Percentiles rank a stretch among this genome's conserved stretches.
Conservation (phyloP, 2,329 filamentous ascomycete genomes). For the Cladophialophora yegresii region DNA sequence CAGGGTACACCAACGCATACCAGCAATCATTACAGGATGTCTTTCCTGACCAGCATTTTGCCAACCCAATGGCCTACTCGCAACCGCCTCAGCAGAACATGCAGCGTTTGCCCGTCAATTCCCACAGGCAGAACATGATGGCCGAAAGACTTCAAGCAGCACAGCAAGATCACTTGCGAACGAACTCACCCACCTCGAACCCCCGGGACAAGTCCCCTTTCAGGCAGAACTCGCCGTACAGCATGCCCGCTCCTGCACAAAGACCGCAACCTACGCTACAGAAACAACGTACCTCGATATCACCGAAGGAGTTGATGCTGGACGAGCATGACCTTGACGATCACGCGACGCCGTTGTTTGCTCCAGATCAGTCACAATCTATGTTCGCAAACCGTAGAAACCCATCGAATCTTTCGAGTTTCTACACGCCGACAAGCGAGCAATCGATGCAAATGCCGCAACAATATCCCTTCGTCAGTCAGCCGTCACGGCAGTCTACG, state of each 20-base stretch:
- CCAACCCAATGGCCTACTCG: slow-evolving; percentile 43
- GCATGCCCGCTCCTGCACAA: slow-evolving; percentile 46
- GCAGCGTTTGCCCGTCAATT: slow-evolving; percentile 42
- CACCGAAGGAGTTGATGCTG: slow-evolving; percentile 85
- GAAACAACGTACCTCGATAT: slow-evolving; percentile 76
- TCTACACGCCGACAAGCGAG: slow-evolving; percentile 39
- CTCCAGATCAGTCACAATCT: slow-evolving; percentile 55
- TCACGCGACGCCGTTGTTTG: slow-evolving; percentile 70
- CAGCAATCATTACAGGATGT: slow-evolving; percentile 43
- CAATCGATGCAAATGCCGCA: slow-evolving; percentile 34
- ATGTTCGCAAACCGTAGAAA: slow-evolving; percentile 54
- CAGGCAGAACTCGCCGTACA: slow-evolving; percentile 67
- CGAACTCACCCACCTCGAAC: slow-evolving; percentile 56
- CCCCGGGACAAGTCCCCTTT: slow-evolving; percentile 79
- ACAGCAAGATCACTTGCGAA: slow-evolving; percentile 69
- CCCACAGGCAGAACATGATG: slow-evolving; percentile 65
- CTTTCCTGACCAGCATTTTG: slow-evolving; percentile 66
- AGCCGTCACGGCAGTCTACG: slow-evolving; percentile 37
- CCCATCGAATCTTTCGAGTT: slow-evolving; percentile 38
- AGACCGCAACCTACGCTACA: slow-evolving; percentile 44
- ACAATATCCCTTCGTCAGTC: slow-evolving; percentile 36
- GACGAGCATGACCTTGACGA: slow-evolving; percentile 79
- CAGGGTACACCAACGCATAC: slow-evolving; percentile 49
- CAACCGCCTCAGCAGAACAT: slow-evolving; percentile 42
- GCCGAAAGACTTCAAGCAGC: slow-evolving; percentile 76